Base-by-base conservation (phyloP, 352 stramenopile genomes). In the Phytophthora fragariaefolia region DNA sequence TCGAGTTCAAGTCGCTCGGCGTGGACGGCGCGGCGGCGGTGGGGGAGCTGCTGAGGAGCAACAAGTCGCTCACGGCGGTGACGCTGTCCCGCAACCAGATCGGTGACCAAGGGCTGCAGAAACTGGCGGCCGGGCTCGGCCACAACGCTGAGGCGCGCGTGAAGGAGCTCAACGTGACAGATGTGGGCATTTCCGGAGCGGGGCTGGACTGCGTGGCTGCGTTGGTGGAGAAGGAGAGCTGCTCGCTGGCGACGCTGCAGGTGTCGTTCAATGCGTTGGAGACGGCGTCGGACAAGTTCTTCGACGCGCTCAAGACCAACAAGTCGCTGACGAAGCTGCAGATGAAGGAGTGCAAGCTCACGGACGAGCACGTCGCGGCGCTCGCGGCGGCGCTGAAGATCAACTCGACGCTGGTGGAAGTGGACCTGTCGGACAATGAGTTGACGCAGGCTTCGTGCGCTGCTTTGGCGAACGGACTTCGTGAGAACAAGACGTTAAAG, bases 341-440 rank as follows among this genome's bases (percentile, higher is more conserved):
- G 32, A 55, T 93, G 6, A 90, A 89, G 59, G 72, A 90, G 23
- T 90, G 81, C 61, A 77, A 87, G 63, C 67, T 95, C 32, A 78
- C 49, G 10, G 77, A 89, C 30, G 52, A 59, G 0, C 77, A 89
- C 36, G 66, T 71, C 0, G 59, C 58, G 34, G 74, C 79, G 6
- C 65, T 93, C 2, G 76, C 71, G 7, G 27, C 58, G 17, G 83
- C 85, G 0, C 54, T 93, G 9, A 61, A 68, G n/a, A 48, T 58
- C 13, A 93, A 93, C 67, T 22, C 56, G 55, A 69, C 82, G 22
- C 66, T 95, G 42, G 51, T 69, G 18, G 74, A 85, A 32, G 48
- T 93, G 38, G 85, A 95, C 58, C 26, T 93, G 18, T 91, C 83
- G 27, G 82, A 93, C 57, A 95, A 93, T 51, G 42, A 63, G n/a